Base-by-base conservation (phyloP, 2,329 filamentous ascomycete genomes). In the Sclerotinia glacialis region DNA sequence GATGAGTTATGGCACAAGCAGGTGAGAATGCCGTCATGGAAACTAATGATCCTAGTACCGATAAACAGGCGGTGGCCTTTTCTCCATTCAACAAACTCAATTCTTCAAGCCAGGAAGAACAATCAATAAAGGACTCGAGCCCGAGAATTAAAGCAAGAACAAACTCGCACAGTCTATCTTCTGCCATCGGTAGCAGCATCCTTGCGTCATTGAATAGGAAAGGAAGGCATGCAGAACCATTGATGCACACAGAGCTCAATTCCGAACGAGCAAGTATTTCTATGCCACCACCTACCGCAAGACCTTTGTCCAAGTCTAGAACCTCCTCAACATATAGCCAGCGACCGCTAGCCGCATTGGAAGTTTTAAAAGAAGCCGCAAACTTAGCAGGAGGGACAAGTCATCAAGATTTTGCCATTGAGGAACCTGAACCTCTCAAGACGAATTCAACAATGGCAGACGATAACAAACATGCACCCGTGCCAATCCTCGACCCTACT, bases 181-280 rank as follows among this genome's bases (percentile, higher is more conserved):
- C 83, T 69, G 80, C 82, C 64, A n/a, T 49, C 18, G 56, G 56
- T 26, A 78, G 81, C 40, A 74, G 71, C 72, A 72, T 78, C 64
- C 76, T 72, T 64, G 74, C 72, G 77, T 26, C 67, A 44, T 67
- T 71, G 18, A 72, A 60, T 71, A 83, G 83, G 68, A 89, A 89
- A 76, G 81, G 82, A 70, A 81, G 83, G 65, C 82, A 85, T 75
- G 83, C 83, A 66, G 86, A 89, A 73, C 81, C 87, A 44, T 84
- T 85, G 70, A 84, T 83, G 40, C 54, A 65, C 21, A 84, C 83
- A 68, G 82, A 83, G 66, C 80, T 81, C 69, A 82, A 85, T 76
- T 82, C 84, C 69, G 85, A 86, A 67, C 82, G 83, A 74, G 82
- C 86, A 66, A 88, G 82, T 76, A 81, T 89, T 68, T 89, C 85